Evolutionary conservation across 2,329 filamentous ascomycete species (phyloP).

Genomic region (Pseudomassariella vexata): DNA sequence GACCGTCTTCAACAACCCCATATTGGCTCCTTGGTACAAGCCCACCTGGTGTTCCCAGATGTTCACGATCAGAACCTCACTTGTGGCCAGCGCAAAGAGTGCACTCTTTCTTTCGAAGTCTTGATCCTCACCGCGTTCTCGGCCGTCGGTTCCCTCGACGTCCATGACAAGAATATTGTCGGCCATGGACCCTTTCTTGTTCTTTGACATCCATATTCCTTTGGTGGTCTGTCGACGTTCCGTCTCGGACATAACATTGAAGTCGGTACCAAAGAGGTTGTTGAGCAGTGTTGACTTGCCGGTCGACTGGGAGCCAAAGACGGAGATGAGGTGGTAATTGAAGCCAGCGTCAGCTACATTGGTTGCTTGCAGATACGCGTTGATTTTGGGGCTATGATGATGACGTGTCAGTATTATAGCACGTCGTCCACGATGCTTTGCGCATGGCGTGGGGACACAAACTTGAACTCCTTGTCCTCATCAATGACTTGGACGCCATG

Average conservation of each 20-base stretch:
- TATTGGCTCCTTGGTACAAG: constrained; percentile 96
- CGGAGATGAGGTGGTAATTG: constrained; percentile 98
- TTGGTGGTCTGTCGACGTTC: constrained; percentile 96
- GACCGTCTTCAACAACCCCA: constrained; percentile 96
- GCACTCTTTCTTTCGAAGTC: constrained; percentile 99
- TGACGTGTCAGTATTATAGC: constrained; percentile 10
- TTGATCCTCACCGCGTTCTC: constrained; percentile 94
- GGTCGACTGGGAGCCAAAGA: constrained; percentile 97
- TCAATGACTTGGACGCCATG: constrained; percentile 97
- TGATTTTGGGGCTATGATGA: constrained; percentile 60
- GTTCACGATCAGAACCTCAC: constrained; percentile 96
- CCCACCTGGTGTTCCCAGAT: constrained; percentile 99
- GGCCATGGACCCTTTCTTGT: constrained; percentile 78
- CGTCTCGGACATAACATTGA: constrained; percentile 95
- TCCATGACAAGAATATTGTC: constrained; percentile 99
- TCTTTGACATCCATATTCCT: constrained; percentile 99
- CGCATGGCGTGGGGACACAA: constrained; percentile 28
- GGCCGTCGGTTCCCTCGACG: constrained; percentile 93
- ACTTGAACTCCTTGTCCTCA: constrained; percentile 97
- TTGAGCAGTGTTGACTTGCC: constrained; percentile 97
- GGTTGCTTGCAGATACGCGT: constrained; percentile 74
- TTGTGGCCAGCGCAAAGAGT: constrained; percentile 92
- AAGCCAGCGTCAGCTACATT: constrained; percentile 84
- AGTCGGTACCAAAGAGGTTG: constrained; percentile 89
- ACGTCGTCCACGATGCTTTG: too few relatives aligned